These are phyloP conservation scores for Neurospora sp. DNA, from an alignment of 495 filamentous ascomycete genomes.

Conservation along the genomic window DNA sequence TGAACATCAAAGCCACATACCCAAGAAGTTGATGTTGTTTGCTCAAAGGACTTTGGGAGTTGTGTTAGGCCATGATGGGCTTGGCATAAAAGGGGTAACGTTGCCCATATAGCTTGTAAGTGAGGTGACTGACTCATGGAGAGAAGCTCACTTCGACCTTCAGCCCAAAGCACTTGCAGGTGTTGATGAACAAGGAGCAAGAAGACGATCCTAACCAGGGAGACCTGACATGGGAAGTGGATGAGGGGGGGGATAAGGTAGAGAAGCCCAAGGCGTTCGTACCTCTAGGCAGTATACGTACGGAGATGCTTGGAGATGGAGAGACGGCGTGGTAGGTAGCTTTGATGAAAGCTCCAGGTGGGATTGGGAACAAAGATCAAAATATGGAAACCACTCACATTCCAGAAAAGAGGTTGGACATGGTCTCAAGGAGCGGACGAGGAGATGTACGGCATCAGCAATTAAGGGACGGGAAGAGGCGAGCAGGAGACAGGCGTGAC, in stretches of 20 bases:
- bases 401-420: conserved; percentile 72
- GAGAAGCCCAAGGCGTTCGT: background rate
- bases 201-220: background rate
- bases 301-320: background rate
- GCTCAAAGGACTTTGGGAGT: background rate
- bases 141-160: background rate
- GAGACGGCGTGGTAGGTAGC: background rate
- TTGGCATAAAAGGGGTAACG: background rate
- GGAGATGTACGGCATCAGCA: background rate
- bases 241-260: background rate
- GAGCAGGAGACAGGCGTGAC: conserved; percentile 1
- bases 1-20: background rate
- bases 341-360: background rate
- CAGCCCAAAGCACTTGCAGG: background rate
- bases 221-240: background rate
- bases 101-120: background rate
- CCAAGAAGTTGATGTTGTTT: background rate
- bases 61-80: background rate
- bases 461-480: background rate
- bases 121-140: background rate
- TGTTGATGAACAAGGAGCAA: background rate
- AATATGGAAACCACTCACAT: conserved; percentile 48
- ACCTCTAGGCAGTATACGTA: background rate
- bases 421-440: conserved; percentile 25
- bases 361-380: background rate